Evolutionary conservation across 176 grass and related monocot genomes (phyloP).

Genomic region (Avena atlantica): DNA sequence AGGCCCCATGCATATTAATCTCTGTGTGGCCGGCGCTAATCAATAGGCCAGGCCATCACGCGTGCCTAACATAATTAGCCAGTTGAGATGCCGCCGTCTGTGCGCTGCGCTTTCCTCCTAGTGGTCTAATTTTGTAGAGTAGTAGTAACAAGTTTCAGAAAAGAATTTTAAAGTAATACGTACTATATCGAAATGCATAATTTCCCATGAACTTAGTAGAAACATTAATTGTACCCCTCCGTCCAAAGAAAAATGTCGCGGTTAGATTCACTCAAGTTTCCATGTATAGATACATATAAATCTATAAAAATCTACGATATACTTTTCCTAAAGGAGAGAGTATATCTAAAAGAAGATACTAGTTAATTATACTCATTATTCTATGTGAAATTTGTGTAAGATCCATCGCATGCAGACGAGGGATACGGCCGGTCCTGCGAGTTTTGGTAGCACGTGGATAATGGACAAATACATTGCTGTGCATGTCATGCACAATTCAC

Average conservation of each 20-base stretch:
- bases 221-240: too few relatives aligned
- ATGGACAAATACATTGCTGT: not conserved
- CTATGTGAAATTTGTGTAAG: not conserved
- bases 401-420: not conserved
- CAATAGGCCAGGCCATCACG: not conserved
- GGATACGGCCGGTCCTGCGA: not conserved
- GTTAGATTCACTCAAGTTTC: too few relatives aligned
- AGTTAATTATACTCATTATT: not conserved
- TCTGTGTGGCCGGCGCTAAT: not conserved
- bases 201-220: not conserved
- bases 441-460: not conserved
- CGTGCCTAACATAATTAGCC: not conserved
- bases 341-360: too few relatives aligned
- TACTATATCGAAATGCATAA: not conserved
- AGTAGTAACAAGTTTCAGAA: not conserved
- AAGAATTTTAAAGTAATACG: not conserved
- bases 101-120: not conserved
- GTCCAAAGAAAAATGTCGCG: too few relatives aligned
- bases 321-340: too few relatives aligned
- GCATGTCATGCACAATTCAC: not conserved
- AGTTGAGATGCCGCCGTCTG: not conserved
- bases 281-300: too few relatives aligned
- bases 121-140: not conserved
- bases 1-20: not conserved
- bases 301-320: too few relatives aligned